phyloP scores from a whole-genome alignment of 768 basidiomycete species.

The Lactifluus echinatus region DNA sequence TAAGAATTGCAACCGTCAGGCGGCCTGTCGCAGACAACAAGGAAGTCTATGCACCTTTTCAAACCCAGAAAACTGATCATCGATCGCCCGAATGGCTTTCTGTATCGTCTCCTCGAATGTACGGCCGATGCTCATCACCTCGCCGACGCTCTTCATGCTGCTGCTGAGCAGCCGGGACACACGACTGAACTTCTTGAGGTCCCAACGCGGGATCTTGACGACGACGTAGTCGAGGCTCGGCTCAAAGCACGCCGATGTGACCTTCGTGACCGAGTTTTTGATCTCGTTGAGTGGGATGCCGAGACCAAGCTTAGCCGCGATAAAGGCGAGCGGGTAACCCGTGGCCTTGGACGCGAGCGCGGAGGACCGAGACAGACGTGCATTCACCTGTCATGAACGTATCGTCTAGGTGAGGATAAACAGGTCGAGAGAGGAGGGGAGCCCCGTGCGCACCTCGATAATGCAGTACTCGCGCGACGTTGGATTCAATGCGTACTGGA shows the following conservation, averaged over 20 bases:
- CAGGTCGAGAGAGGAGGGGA: no score
- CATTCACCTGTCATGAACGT: slow-evolving; percentile 57
- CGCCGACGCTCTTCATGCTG: slow-evolving; percentile 98
- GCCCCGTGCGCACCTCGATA: slow-evolving; percentile 65
- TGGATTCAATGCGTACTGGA: slow-evolving; percentile 97
- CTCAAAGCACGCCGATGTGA: slow-evolving; percentile 96
- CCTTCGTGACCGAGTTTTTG: slow-evolving; percentile 94
- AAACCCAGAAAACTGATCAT: slow-evolving; percentile 92
- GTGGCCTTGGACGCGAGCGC: slow-evolving; percentile 98
- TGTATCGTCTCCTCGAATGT: slow-evolving; percentile 99
- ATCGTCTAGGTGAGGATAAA: background rate
- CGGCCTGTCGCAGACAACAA: background rate
- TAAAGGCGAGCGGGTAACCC: slow-evolving; percentile 96
- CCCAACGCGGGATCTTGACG: slow-evolving; percentile 99
- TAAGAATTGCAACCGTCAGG: slow-evolving; percentile 26
- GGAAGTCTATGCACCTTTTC: slow-evolving; percentile 49
- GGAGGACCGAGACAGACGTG: slow-evolving; percentile 96
- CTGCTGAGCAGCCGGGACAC: slow-evolving; percentile 87
- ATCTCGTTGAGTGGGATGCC: slow-evolving; percentile 97
- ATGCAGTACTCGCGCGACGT: slow-evolving; percentile 95
- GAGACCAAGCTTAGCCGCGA: slow-evolving; percentile 95
- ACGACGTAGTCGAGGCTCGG: slow-evolving; percentile 95
- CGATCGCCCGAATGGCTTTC: slow-evolving; percentile 95
- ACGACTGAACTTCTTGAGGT: slow-evolving; percentile 94
- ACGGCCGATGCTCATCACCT: slow-evolving; percentile 98